phyloP scores from a whole-genome alignment of 1,284 basidiomycete genomes.

The Ustilago crameri region DNA sequence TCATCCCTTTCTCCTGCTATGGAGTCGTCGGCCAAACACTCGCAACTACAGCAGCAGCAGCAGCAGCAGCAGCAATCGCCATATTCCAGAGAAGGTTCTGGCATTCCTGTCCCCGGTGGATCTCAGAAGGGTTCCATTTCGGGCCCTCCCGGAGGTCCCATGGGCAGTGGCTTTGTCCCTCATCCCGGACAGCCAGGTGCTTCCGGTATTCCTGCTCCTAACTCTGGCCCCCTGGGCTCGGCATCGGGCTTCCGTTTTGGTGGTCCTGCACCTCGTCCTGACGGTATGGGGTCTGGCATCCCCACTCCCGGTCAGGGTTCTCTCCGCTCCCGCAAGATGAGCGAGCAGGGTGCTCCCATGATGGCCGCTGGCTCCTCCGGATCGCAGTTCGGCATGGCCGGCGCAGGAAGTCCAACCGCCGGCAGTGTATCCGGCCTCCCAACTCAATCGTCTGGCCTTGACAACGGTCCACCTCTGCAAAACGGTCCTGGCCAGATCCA shows the following conservation, averaged over 20 bases:
- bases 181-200: constrained; percentile 23
- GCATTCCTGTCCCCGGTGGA: constrained; percentile 33
- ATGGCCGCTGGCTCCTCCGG: constrained; percentile 11
- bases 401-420: constrained; percentile 24
- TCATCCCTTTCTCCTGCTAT: constrained; percentile 43
- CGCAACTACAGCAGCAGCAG: constrained; percentile 30
- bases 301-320: constrained; percentile 47
- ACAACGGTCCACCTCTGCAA: constrained; percentile 27
- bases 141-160: constrained; percentile 26
- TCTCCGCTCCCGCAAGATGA: constrained; percentile 47
- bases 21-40: constrained; percentile 28
- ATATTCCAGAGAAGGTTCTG: constrained; percentile 21
- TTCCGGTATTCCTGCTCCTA: constrained; percentile 32
- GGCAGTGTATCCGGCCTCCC: constrained; percentile 48
- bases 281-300: constrained; percentile 44
- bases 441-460: constrained; percentile 41
- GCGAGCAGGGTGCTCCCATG: constrained; percentile 43
- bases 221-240: constrained; percentile 43
- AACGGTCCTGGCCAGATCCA: constrained; percentile 9
- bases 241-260: constrained; percentile 62
- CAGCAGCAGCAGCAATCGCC: constrained; percentile 38
- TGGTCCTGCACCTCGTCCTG: constrained; percentile 46
- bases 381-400: constrained; percentile 29
- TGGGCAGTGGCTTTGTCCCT: constrained; percentile 39
- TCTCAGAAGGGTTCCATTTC: constrained; percentile 54